These are phyloP conservation scores for Fusarium gaditjirri DNA, from an alignment of 2,329 filamentous ascomycete genomes.

Conservation along the genomic window DNA sequence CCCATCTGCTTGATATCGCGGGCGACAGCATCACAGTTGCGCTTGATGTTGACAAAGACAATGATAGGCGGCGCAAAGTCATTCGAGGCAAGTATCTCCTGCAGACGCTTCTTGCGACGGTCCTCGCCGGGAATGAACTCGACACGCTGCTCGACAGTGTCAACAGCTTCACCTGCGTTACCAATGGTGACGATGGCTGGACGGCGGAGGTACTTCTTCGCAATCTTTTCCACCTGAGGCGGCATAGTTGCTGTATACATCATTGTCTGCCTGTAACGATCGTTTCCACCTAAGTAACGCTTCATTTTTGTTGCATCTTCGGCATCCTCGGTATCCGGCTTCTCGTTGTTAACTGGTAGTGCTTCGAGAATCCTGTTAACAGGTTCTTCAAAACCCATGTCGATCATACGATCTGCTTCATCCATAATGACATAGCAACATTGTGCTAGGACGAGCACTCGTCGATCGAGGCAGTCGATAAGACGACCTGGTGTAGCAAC, in stretches of 20 bases:
- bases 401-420: slow-evolving; percentile 99
- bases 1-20: slow-evolving; percentile 95
- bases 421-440: slow-evolving; percentile 99
- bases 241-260: slow-evolving; percentile 99
- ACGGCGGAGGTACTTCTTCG: slow-evolving; percentile 93
- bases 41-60: slow-evolving; percentile 99
- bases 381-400: slow-evolving; percentile 96
- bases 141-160: slow-evolving; percentile 96
- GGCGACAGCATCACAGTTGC: slow-evolving; percentile 95
- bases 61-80: slow-evolving; percentile 93
- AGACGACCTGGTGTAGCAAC: slow-evolving; percentile 98
- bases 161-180: slow-evolving; percentile 93
- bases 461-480: slow-evolving; percentile 94
- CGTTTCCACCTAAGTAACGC: slow-evolving; percentile 76
- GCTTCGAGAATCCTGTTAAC: slow-evolving; percentile 98
- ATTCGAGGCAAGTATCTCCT: slow-evolving; percentile 83
- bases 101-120: slow-evolving; percentile 94
- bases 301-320: slow-evolving; percentile 90
- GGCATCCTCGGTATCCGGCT: slow-evolving; percentile 91
- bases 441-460: slow-evolving; percentile 90
- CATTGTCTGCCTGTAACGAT: slow-evolving; percentile 96
- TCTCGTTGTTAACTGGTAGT: slow-evolving; percentile 91
- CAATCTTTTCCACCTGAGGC: slow-evolving; percentile 88
- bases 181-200: slow-evolving; percentile 96
- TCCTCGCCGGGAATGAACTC: slow-evolving; percentile 93